phyloP scores from a whole-genome alignment of 306 rosid genomes.

The Medicago lupulina region DNA sequence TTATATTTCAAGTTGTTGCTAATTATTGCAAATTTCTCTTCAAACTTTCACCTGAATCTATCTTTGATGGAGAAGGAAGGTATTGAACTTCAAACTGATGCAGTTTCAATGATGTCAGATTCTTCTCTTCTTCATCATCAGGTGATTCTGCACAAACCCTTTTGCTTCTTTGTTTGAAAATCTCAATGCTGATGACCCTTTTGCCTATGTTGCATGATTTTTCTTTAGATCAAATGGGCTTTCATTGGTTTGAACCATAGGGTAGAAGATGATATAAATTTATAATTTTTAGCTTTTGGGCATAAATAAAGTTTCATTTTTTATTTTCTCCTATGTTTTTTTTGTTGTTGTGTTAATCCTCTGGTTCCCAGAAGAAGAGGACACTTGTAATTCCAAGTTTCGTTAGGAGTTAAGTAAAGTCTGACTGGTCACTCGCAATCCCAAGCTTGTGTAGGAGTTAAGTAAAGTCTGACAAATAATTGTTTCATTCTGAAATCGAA shows the following conservation, averaged over 20 bases:
- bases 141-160: conserved; percentile 33
- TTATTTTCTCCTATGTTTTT: not conserved
- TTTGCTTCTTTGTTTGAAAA: not conserved
- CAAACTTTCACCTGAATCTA: conserved; percentile 1
- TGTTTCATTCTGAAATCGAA: too few relatives aligned
- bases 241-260: conserved; percentile 17
- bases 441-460: too few relatives aligned
- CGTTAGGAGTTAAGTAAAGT: too few relatives aligned
- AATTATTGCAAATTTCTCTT: conserved; percentile 1
- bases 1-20: not conserved
- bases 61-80: conserved; percentile 37
- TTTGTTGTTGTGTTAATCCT: not conserved
- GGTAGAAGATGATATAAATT: not conserved
- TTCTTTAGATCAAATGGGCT: conserved; percentile 26
- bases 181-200: conserved; percentile 35
- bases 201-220: conserved; percentile 20
- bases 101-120: conserved; percentile 34
- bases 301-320: conserved; percentile 8
- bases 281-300: conserved; percentile 38
- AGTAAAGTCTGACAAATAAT: too few relatives aligned
- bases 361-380: too few relatives aligned
- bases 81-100: conserved; percentile 39
- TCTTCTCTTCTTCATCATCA: conserved; percentile 36
- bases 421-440: too few relatives aligned
- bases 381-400: too few relatives aligned